These are phyloP conservation scores for Teratosphaeria epicoccoides DNA, from an alignment of 2,329 filamentous ascomycete genomes.

Conservation along the genomic window DNA sequence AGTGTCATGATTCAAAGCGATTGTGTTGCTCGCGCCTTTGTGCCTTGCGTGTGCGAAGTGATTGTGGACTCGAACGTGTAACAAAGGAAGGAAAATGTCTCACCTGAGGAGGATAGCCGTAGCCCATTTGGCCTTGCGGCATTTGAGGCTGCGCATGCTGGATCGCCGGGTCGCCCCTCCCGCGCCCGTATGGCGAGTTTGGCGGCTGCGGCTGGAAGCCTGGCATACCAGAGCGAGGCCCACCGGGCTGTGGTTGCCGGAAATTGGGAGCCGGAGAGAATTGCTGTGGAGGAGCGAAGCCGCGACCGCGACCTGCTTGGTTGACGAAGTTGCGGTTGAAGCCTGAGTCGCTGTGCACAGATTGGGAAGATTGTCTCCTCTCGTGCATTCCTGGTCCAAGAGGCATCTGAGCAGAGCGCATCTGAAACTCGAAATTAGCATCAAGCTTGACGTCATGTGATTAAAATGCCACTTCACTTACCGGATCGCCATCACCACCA, in stretches of 20 bases:
- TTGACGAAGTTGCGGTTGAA: slow-evolving; percentile 28
- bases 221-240: slow-evolving; percentile 40
- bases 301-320: slow-evolving; percentile 41
- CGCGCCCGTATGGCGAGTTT: slow-evolving; percentile 36
- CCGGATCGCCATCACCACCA: slow-evolving; percentile 62
- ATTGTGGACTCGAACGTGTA: background rate
- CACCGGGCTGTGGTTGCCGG: slow-evolving; percentile 42
- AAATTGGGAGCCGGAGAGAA: slow-evolving; percentile 46
- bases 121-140: slow-evolving; percentile 49
- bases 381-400: slow-evolving; percentile 57
- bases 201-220: slow-evolving; percentile 25
- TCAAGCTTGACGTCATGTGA: slow-evolving; percentile 2
- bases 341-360: slow-evolving; percentile 62
- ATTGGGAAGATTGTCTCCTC: slow-evolving; percentile 78
- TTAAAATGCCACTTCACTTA: slow-evolving; percentile 39
- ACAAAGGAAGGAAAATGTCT: background rate
- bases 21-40: background rate
- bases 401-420: slow-evolving; percentile 12
- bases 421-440: slow-evolving; percentile 11
- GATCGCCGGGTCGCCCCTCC: slow-evolving; percentile 50
- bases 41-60: background rate
- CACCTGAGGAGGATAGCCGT: slow-evolving; percentile 26
- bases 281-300: slow-evolving; percentile 38
- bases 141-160: slow-evolving; percentile 56
- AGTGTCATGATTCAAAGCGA: background rate